Percentiles rank a stretch among this genome's conserved stretches.
phyloP scores from a whole-genome alignment of 139 green algal genomes.

The Trebouxia sp. region DNA sequence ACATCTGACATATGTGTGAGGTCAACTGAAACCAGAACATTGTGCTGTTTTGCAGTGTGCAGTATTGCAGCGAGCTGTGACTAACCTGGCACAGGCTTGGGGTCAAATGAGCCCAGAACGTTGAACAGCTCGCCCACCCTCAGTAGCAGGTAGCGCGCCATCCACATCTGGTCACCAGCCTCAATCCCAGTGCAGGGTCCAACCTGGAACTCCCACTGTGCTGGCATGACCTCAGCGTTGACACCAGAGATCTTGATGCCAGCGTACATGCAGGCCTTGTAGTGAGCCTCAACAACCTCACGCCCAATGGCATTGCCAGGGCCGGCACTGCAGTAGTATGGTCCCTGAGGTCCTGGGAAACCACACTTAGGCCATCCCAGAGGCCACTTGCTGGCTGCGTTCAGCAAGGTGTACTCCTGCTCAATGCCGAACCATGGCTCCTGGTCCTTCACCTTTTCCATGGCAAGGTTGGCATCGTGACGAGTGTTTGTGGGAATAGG shows the following conservation, averaged over 20 bases:
- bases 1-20: no score
- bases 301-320: conserved; percentile 86
- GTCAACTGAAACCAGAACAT: no score
- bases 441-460: conserved; percentile 60
- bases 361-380: conserved; percentile 92
- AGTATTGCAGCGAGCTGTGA: not conserved
- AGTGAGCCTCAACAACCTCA: conserved; percentile 95
- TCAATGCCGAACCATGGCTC: conserved; percentile 98
- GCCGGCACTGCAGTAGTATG: conserved; percentile 96
- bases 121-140: conserved; percentile 91
- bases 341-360: conserved; percentile 90
- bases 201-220: conserved; percentile 99
- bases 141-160: conserved; percentile 92
- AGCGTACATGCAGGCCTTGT: conserved; percentile 92
- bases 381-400: conserved; percentile 94
- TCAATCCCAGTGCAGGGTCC: conserved; percentile 90
- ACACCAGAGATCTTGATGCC: conserved; percentile 91
- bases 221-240: conserved; percentile 98
- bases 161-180: conserved; percentile 94
- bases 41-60: no score
- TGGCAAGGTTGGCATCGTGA: conserved; percentile 35
- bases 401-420: conserved; percentile 98
- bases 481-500: conserved; percentile 95
- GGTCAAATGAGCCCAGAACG: conserved; percentile 91
- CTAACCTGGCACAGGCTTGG: conserved; percentile 93